Evolutionary conservation across 2,329 filamentous ascomycete genomes (phyloP), one percentile per base, ranked within the genome.

Genomic region (Fusarium sp.): DNA sequence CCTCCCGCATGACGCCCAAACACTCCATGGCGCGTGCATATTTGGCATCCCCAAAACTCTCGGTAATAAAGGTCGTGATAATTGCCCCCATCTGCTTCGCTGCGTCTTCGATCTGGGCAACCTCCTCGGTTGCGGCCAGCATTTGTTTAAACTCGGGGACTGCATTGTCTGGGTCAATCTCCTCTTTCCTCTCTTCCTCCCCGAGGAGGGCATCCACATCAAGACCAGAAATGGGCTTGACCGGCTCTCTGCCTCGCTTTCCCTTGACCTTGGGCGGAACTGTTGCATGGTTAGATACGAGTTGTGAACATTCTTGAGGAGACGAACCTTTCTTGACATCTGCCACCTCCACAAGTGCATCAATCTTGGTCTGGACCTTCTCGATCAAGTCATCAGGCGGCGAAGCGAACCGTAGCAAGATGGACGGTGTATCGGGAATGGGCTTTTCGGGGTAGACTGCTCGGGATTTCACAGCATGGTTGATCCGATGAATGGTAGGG

Each of bases 71-170:
- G 9, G 87, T 85, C 67, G 91, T 87, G 52, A 97, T 89, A 64
- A 98, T 92, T 6, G 80, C 80, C 14, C 88, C 90, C 89, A 98
- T 93, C 79, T 97, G 94, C 73, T 91, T 90, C 7, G 91, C 88
- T 1, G 93, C 93, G 20, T 92, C 89, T 69, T 90, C 86, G 62
- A 97, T 89, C 5, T 89, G 86, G 2, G 88, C 84, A 1, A 92
- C 84, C 31, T 91, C 88, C 8, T 90, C 87, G 0, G 92, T 87
- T 2, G 85, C 84, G 2, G 86, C 86, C 18, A 98, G 86, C 4
- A 92, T 88, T 80, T 94, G 94, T 80, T 95, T 97, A 89, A 98
- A 98, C 69, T 96, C 94, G 0, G 96, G 95, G 6, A 98, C 91
- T 1, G 95, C 91, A 73, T 98, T 98, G 11, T 92, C 88, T 0